A percentile compares a stretch with the other conserved stretches of the same genome.
phyloP scores from a whole-genome alignment of 768 basidiomycete genomes.

The Rubroboletus pulcherrimus region DNA sequence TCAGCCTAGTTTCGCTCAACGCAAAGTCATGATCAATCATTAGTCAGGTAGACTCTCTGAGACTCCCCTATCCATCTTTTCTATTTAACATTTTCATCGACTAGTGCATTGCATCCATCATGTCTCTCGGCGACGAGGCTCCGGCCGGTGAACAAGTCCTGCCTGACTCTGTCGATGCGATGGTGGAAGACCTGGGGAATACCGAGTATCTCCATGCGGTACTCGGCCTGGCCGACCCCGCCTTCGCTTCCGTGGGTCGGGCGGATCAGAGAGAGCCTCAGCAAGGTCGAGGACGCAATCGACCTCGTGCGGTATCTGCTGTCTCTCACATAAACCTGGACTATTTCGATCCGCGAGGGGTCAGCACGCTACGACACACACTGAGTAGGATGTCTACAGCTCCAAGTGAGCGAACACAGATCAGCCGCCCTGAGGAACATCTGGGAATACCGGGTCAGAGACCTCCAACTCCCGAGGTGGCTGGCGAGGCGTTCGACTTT shows the following conservation, averaged over 20 bases:
- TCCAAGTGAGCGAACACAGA: conserved; percentile 1
- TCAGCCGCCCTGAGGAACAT: neutral
- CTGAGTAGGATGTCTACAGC: conserved; percentile 16
- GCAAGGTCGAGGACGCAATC: neutral
- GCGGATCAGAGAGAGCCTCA: neutral
- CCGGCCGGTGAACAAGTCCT: neutral
- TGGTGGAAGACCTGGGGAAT: conserved; percentile 8
- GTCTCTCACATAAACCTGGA: conserved; percentile 40
- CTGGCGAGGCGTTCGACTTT: conserved; percentile 31
- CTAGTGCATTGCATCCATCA: neutral
- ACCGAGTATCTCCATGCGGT: conserved; percentile 12
- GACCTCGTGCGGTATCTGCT: conserved; percentile 1
- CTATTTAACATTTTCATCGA: neutral
- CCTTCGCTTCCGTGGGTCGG: neutral
- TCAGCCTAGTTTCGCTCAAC: neutral
- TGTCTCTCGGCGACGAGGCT: conserved; percentile 1
- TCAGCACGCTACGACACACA: conserved; percentile 24
- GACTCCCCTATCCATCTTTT: conserved; percentile 9
- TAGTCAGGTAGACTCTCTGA: conserved; percentile 9
- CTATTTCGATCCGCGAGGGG: conserved; percentile 54
- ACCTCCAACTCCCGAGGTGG: neutral
- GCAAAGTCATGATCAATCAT: conserved; percentile 2
- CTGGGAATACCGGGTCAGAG: neutral
- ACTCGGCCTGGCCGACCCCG: conserved; percentile 5
- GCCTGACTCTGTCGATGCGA: neutral